Evolutionary conservation across 2,329 filamentous ascomycete species (phyloP), one percentile per base, ranked within the genome.

Genomic region (Alternaria postmessia): DNA sequence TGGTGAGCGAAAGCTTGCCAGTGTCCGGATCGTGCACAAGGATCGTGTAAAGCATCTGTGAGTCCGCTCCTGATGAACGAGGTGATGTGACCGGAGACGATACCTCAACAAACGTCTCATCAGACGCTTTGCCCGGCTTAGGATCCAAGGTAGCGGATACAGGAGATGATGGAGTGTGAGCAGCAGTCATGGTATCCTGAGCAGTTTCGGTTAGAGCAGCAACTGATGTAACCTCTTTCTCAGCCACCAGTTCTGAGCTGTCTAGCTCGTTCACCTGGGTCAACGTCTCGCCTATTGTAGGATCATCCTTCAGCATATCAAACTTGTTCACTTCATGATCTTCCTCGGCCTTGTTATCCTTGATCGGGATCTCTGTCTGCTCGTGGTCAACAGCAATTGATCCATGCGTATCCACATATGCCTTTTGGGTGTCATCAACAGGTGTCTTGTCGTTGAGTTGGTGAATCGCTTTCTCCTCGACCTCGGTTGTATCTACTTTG

Each of bases 361-460:
- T 49, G 39, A 39, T 26, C 7, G 55, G 12, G 30, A 46, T 18
- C 16, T 52, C 24, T 14, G 58, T 46, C 22, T 75, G 73, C n/a
- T 57, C 52, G 54, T 76, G 72, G 22, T 66, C 57, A 4, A 63
- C 58, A 1, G 67, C 68, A 18, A 75, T 72, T 2, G 65, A 58
- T 1, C 70, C 72, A 62, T 72, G 72, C 1, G 57, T 61, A 53
- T 76, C 73, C 46, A 74, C 73, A 42, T 74, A 74, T 7, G 66
- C 63, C 7, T 66, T 65, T 48, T 62, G 68, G 1, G 74, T 59
- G 44, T 76, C 73, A 30, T 61, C 59, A 7, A 74, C 70, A 7
- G 75, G 56, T 18, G 57, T 59, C 30, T 48, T 60, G 47, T 76
- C 74, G 26, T 58, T 48, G 12, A 57, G 46, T 26, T 57, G 55